Conservation (phyloP, 805 yeast species). For the Ogataea haglerorum region DNA sequence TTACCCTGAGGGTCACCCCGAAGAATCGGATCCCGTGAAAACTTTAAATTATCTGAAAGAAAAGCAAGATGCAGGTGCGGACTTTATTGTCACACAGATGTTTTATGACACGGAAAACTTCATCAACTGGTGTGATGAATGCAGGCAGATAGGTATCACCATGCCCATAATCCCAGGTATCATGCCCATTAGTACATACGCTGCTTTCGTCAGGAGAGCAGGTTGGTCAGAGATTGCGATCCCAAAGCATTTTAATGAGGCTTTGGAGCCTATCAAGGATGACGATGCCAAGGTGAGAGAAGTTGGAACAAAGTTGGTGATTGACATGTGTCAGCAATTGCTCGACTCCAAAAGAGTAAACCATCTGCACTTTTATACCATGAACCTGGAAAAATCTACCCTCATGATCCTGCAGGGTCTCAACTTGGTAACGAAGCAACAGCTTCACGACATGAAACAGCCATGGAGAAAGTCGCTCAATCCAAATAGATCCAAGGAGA, state of each 20-base stretch:
- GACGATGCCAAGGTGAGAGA: slow-evolving; percentile 88
- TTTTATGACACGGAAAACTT: slow-evolving; percentile 90
- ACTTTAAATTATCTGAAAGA: slow-evolving; percentile 68
- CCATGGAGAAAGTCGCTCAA: slow-evolving; percentile 95
- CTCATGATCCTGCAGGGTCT: slow-evolving; percentile 80
- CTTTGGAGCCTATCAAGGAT: slow-evolving; percentile 77
- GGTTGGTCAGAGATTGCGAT: slow-evolving; percentile 86
- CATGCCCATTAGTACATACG: slow-evolving; percentile 97
- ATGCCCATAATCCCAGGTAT: slow-evolving; percentile 96
- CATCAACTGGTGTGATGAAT: slow-evolving; percentile 71
- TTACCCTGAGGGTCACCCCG: slow-evolving; percentile 97
- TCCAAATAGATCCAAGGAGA: slow-evolving; percentile 73
- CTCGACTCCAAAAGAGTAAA: slow-evolving; percentile 68
- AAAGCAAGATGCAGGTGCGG: slow-evolving; percentile 92
- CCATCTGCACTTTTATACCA: slow-evolving; percentile 94
- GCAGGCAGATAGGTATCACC: slow-evolving; percentile 68
- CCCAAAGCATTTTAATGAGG: slow-evolving; percentile 68
- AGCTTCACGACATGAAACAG: slow-evolving; percentile 27
- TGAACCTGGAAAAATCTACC: slow-evolving; percentile 93
- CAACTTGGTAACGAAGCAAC: slow-evolving; percentile 41
- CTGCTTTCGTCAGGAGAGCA: slow-evolving; percentile 89
- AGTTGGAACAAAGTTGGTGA: slow-evolving; percentile 76
- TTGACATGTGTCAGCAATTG: slow-evolving; percentile 76
- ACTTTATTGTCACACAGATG: slow-evolving; percentile 94
- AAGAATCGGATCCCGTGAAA: slow-evolving; percentile 56